Evolutionary conservation across 345 rosid species (phyloP).

Genomic region (Limnanthes douglasii): DNA sequence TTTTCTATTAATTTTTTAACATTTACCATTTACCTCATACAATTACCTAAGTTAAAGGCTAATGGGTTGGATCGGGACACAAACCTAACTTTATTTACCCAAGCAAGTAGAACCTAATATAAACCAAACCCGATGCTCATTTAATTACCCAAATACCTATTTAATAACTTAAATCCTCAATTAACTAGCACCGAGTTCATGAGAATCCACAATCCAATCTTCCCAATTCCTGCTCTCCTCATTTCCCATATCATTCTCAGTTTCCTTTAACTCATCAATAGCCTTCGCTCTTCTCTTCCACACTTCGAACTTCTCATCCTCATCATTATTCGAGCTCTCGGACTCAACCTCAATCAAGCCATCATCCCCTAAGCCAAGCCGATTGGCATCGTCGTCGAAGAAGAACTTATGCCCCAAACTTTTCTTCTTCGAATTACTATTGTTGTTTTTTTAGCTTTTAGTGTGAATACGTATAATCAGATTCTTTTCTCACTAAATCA

Average conservation of each 20-base stretch:
- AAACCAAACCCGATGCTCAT: too few relatives aligned
- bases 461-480: slow-evolving; percentile 23
- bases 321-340: slow-evolving; percentile 21
- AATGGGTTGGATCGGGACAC: too few relatives aligned
- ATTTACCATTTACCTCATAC: too few relatives aligned
- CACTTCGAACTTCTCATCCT: slow-evolving; percentile 57
- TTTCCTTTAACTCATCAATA: slow-evolving; percentile 78
- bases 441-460: slow-evolving; percentile 23
- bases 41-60: too few relatives aligned
- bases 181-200: slow-evolving; percentile 14
- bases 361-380: slow-evolving; percentile 68
- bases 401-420: slow-evolving; percentile 84
- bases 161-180: too few relatives aligned
- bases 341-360: slow-evolving; percentile 25
- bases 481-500: slow-evolving; percentile 15
- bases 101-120: too few relatives aligned
- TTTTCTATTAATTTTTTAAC: too few relatives aligned
- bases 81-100: too few relatives aligned
- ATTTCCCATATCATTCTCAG: slow-evolving; percentile 50
- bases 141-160: too few relatives aligned
- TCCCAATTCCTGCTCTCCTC: slow-evolving; percentile 83
- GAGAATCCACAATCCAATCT: slow-evolving; percentile 69
- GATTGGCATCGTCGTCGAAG: slow-evolving; percentile 69
- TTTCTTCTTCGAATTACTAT: slow-evolving; percentile 17
- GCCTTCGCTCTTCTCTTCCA: slow-evolving; percentile 95